Evolutionary conservation across 805 yeast species (phyloP), one percentile per base, ranked within the genome.

Genomic region (Danielia oregonensis): DNA sequence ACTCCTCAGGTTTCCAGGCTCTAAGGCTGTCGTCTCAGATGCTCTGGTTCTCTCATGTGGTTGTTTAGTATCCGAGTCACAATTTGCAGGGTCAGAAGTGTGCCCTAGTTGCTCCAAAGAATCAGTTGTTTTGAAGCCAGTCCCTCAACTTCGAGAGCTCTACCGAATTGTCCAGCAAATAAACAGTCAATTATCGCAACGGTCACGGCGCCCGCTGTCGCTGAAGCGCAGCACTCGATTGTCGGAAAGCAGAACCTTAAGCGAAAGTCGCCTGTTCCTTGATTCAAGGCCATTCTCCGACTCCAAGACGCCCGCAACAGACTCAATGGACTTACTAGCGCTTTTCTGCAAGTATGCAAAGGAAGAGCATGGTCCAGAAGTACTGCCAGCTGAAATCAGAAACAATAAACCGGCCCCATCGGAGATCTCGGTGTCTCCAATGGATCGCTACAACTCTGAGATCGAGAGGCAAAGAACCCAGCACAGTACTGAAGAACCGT

Each of bases 301-400:
- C 10, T 24, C 26, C n/a, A 26, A 26, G 17, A 4, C 15, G 5
- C 10, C 17, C 17, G 7, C 28, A 7, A 11, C 12, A 3, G 29
- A 4, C 19, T 13, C 21, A 6, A 30, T 53, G 50, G 69, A 64
- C 42, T 43, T 66, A 21, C 41, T 64, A 14, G 54, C 59, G 5
- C 46, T 67, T 14, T 66, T 66, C 42, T 63, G 59, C 46, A 64
- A 64, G 34, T 64, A 49, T 40, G 71, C 72, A 17, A 61, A 61
- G 33, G 71, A 66, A 32, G 68, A 61, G 31, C 24, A 11, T 4
- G 22, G 7, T 17, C 32, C 5, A 21, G 11, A 8, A 17, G 8
- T 5, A 10, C 32, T 12, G 14, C 10, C 12, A 14, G 12, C 5
- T 24, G 14, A 17, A 18, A n/a, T 6, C 24, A 6, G 17, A 26